phyloP scores from a whole-genome alignment of 2,329 filamentous ascomycete species.

The Diplodia sapinea region DNA sequence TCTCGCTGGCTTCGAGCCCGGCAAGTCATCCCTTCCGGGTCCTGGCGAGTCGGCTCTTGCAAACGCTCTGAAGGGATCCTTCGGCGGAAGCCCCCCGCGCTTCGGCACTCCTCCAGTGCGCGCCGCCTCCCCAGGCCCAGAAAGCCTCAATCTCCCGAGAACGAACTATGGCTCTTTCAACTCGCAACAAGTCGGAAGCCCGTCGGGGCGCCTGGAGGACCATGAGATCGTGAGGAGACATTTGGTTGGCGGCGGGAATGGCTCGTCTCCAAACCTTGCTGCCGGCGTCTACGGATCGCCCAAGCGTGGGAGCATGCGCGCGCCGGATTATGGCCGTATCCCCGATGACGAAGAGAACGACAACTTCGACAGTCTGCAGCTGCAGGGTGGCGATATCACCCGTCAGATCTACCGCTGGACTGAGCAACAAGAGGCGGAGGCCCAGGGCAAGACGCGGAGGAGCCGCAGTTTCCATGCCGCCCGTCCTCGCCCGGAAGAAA shows the following conservation, averaged over 20 bases:
- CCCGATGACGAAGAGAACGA: constrained; percentile 68
- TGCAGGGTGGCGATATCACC: constrained; percentile 95
- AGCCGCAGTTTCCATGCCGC: constrained; percentile 87
- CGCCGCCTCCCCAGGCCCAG: constrained; percentile 61
- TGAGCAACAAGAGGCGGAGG: constrained; percentile 78
- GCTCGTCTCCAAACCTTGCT: constrained; percentile 43
- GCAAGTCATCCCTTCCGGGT: constrained; percentile 67
- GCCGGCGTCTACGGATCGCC: constrained; percentile 44
- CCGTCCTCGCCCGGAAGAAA: constrained; percentile 75
- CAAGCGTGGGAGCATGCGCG: constrained; percentile 34
- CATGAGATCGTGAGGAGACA: constrained; percentile 91
- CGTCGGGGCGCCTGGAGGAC: constrained; percentile 70
- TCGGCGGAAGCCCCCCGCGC: constrained; percentile 72
- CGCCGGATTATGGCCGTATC: constrained; percentile 44
- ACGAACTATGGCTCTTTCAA: constrained; percentile 89
- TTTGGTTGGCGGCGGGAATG: constrained; percentile 70
- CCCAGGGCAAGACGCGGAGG: constrained; percentile 68
- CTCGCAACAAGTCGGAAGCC: constrained; percentile 38
- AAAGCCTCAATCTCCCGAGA: constrained; percentile 58
- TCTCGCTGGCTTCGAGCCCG: constrained; percentile 63
- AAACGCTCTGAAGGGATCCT: constrained; percentile 78
- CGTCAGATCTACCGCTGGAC: constrained; percentile 96
- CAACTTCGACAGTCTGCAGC: constrained; percentile 81
- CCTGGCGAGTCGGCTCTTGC: constrained; percentile 88
- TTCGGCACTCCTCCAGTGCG: constrained; percentile 64